Conservation (phyloP, 306 rosid species). For the Corylus americana region DNA sequence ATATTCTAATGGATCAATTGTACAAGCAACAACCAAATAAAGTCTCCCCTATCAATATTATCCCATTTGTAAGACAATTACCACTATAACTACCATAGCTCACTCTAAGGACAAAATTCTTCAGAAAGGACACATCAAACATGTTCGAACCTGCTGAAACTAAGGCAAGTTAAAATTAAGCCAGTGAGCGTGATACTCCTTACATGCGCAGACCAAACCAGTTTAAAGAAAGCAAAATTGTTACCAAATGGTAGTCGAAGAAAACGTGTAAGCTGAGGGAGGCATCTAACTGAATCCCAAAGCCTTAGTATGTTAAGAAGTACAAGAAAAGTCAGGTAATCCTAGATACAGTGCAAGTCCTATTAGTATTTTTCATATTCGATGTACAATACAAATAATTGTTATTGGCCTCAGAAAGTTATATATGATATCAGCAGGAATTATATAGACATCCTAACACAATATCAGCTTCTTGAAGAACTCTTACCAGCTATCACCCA, state of each 20-base stretch:
- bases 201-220: slow-evolving; percentile 2
- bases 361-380: not conserved
- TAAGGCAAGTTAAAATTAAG: not conserved
- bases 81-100: not conserved
- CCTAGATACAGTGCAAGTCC: not conserved
- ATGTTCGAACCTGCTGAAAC: not conserved
- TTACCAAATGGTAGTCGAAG: slow-evolving; percentile 15
- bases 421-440: not conserved
- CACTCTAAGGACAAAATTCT: not conserved
- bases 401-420: not conserved
- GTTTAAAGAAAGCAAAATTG: slow-evolving; percentile 24
- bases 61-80: not conserved
- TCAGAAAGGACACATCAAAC: not conserved
- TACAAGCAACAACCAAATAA: not conserved
- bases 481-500: slow-evolving; percentile 89
- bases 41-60: not conserved
- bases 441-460: not conserved
- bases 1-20: not conserved
- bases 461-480: slow-evolving; percentile 7
- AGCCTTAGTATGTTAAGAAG: not conserved
- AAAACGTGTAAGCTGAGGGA: not conserved
- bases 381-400: not conserved
- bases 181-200: slow-evolving; percentile 13
- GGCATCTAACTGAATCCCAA: not conserved
- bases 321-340: not conserved